Evolutionary conservation across 228 moss, liverwort and hornwort genomes (phyloP).

Genomic region (Sphagnum fallax): DNA sequence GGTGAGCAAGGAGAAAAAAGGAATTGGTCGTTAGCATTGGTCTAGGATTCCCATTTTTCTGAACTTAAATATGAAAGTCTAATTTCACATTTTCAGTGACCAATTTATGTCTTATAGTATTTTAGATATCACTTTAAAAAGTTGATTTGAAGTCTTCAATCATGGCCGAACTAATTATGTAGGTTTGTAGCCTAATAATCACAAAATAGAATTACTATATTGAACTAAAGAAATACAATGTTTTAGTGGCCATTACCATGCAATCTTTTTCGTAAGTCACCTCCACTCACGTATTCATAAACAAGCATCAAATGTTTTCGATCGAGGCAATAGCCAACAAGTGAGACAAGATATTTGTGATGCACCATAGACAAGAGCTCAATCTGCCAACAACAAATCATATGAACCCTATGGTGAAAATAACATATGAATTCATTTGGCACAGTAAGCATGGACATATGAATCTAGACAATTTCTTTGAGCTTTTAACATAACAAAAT

Average conservation of each 20-base stretch:
- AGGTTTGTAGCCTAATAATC: no score
- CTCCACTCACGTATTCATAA: constrained; percentile 61
- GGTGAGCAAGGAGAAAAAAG: no score
- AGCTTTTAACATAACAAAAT: neutral
- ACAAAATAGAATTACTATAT: no score
- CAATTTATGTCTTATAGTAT: no score
- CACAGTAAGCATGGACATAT: neutral
- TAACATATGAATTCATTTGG: neutral
- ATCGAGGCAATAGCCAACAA: constrained; percentile 50
- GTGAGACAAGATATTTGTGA: constrained; percentile 64
- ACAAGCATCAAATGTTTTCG: constrained; percentile 42
- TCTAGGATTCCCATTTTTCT: no score
- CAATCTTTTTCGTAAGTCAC: constrained; percentile 48
- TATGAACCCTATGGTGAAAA: neutral
- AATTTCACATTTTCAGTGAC: no score
- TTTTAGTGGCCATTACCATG: constrained; percentile 26
- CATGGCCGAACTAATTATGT: no score
- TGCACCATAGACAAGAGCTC: constrained; percentile 62
- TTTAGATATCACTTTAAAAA: no score
- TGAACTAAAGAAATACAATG: no score
- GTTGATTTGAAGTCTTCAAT: no score
- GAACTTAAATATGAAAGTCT: no score
- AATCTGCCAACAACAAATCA: no score
- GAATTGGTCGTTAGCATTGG: neutral
- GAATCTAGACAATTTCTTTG: neutral